phyloP scores from a whole-genome alignment of 2,329 filamentous ascomycete species.

The Alternaria postmessia region DNA sequence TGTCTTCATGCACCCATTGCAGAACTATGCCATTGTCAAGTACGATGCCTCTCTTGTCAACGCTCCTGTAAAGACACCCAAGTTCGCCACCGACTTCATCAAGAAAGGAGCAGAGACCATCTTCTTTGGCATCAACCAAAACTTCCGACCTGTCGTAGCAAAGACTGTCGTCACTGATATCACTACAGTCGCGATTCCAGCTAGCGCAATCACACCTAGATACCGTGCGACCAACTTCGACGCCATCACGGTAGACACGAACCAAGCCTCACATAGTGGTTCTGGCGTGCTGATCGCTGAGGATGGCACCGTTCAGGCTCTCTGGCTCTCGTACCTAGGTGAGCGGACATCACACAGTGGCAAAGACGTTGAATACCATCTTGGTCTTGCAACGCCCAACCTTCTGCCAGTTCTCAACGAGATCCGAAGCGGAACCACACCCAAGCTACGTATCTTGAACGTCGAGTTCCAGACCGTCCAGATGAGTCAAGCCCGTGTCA shows the following conservation, averaged over 20 bases:
- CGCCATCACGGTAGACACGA: constrained; percentile 96
- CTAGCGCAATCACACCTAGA: constrained; percentile 87
- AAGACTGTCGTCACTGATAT: constrained; percentile 97
- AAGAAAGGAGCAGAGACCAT: constrained; percentile 94
- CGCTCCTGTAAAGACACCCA: constrained; percentile 89
- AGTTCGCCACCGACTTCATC: constrained; percentile 80
- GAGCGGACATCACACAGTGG: constrained; percentile 80
- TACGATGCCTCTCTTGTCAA: constrained; percentile 95
- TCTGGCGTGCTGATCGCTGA: constrained; percentile 90
- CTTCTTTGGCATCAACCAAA: constrained; percentile 98
- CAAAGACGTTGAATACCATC: constrained; percentile 95
- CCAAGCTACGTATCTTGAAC: constrained; percentile 87
- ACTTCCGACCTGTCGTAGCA: constrained; percentile 89
- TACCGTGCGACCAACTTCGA: constrained; percentile 97
- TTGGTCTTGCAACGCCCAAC: constrained; percentile 88
- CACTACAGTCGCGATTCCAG: constrained; percentile 94
- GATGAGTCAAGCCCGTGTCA: constrained; percentile 95
- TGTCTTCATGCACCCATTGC: constrained; percentile 92
- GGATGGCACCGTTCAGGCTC: constrained; percentile 89
- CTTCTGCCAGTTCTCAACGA: constrained; percentile 87
- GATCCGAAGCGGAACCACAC: constrained; percentile 80
- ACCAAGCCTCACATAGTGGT: constrained; percentile 87
- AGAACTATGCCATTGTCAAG: constrained; percentile 95
- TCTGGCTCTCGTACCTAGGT: constrained; percentile 97
- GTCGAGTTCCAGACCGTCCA: constrained; percentile 95